phyloP scores from a whole-genome alignment of 768 basidiomycete genomes.

The Cystofilobasidium ferigula region DNA sequence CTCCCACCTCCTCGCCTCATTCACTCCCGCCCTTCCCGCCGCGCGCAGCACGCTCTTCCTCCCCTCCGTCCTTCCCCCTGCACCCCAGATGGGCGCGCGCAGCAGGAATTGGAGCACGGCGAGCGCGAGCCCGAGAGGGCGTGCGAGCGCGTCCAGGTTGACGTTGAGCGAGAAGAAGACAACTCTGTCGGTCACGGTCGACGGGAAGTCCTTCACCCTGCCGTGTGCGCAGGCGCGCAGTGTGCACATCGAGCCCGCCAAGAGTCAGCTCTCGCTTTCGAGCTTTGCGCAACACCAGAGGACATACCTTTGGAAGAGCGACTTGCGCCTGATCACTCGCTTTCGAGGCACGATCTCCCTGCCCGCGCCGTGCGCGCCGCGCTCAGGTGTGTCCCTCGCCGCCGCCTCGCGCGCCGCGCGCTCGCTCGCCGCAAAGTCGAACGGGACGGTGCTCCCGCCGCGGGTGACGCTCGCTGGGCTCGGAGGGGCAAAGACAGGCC shows the following conservation, averaged over 20 bases:
- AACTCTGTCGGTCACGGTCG: constrained; percentile 7
- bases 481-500: constrained; percentile 1
- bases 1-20: constrained; percentile 3
- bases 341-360: background rate
- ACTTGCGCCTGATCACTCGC: constrained; percentile 15
- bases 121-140: constrained; percentile 17
- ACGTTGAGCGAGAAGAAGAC: constrained; percentile 16
- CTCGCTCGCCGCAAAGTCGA: constrained; percentile 21
- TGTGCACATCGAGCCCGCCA: too few relatives aligned
- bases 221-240: too few relatives aligned
- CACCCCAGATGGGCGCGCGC: constrained; percentile 14
- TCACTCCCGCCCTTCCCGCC: background rate
- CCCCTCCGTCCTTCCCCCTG: background rate
- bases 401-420: constrained; percentile 14
- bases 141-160: constrained; percentile 18
- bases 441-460: constrained; percentile 19
- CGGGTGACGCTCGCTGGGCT: constrained; percentile 20
- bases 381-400: constrained; percentile 3
- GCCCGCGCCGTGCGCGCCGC: background rate
- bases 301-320: constrained; percentile 14
- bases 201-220: constrained; percentile 17
- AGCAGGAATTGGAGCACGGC: constrained; percentile 23
- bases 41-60: constrained; percentile 9
- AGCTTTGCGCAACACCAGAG: background rate
- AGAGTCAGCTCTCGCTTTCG: background rate